Percentiles rank a stretch among this genome's conserved stretches.
Conservation (phyloP, 2,329 filamentous ascomycete genomes). For the Phaeosphaeriaceae sp. region DNA sequence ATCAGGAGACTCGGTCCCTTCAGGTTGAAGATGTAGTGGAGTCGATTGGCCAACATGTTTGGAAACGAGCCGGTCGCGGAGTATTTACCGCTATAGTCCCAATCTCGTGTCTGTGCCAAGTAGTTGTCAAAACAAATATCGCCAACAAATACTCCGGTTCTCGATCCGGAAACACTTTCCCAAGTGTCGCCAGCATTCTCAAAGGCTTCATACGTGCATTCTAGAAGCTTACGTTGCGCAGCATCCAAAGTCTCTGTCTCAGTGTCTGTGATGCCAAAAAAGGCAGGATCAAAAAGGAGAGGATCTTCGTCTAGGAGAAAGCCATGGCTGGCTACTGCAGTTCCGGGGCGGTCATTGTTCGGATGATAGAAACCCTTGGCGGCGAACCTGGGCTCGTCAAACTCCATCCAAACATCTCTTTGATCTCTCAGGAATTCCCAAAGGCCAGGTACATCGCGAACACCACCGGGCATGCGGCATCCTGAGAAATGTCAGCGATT, state of each 20-base stretch:
- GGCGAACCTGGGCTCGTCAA: conserved; percentile 46
- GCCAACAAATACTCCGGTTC: conserved; percentile 31
- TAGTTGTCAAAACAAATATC: conserved; percentile 23
- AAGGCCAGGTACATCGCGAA: conserved; percentile 7
- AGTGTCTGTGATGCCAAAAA: conserved; percentile 33
- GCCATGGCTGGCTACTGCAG: conserved; percentile 10
- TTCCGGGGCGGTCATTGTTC: conserved; percentile 32
- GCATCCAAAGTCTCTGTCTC: conserved; percentile 35
- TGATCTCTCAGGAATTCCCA: conserved; percentile 42
- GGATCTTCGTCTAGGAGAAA: conserved; percentile 44
- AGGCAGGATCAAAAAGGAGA: conserved; percentile 44
- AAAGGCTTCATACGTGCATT: conserved; percentile 47
- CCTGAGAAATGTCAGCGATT: neutral
- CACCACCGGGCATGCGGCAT: neutral
- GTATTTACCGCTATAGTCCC: conserved; percentile 18
- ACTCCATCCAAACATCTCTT: conserved; percentile 32
- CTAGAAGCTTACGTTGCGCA: conserved; percentile 38
- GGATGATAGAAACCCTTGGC: conserved; percentile 20
- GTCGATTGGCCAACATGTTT: conserved; percentile 32
- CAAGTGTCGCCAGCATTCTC: conserved; percentile 45
- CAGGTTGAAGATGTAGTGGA: conserved; percentile 39
- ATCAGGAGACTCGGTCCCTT: conserved; percentile 32
- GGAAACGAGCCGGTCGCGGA: conserved; percentile 16
- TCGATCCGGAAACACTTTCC: conserved; percentile 28
- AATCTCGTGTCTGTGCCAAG: conserved; percentile 21